These are phyloP conservation scores for Physocladia obscura DNA, from an alignment of 192 early-diverging fungal species.

Conservation along the genomic window DNA sequence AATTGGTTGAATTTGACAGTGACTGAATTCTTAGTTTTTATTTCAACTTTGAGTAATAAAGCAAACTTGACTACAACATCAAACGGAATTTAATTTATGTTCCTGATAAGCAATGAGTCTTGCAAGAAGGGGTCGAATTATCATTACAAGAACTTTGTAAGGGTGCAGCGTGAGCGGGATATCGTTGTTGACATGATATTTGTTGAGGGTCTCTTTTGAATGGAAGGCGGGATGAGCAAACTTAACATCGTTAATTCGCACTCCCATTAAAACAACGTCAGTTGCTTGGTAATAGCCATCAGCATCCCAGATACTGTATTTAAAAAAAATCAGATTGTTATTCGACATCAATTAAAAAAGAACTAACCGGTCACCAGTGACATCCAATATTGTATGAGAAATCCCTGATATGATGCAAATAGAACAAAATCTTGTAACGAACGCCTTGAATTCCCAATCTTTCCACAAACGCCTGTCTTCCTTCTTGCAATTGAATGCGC, in stretches of 20 bases:
- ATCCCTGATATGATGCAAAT: no score
- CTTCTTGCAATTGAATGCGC: no score
- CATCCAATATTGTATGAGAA: not conserved
- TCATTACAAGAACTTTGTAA: not conserved
- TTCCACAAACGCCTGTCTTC: no score
- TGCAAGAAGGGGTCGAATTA: no score
- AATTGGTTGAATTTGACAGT: no score
- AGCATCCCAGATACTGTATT: not conserved
- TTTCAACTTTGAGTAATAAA: no score
- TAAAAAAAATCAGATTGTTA: not conserved
- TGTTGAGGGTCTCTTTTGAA: not conserved
- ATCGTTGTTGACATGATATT: not conserved
- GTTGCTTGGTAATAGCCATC: not conserved
- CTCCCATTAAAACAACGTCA: not conserved
- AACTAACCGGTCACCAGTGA: conserved; percentile 1
- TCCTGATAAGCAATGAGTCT: no score
- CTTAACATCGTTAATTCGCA: not conserved
- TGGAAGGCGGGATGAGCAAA: not conserved
- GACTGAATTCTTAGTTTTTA: no score
- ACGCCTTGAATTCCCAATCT: no score
- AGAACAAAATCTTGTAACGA: no score
- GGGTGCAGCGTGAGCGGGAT: not conserved
- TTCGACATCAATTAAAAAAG: not conserved
- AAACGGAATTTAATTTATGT: no score
- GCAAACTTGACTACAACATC: no score